phyloP scores from a whole-genome alignment of 495 filamentous ascomycete genomes.

The Durotheca rogersii region DNA sequence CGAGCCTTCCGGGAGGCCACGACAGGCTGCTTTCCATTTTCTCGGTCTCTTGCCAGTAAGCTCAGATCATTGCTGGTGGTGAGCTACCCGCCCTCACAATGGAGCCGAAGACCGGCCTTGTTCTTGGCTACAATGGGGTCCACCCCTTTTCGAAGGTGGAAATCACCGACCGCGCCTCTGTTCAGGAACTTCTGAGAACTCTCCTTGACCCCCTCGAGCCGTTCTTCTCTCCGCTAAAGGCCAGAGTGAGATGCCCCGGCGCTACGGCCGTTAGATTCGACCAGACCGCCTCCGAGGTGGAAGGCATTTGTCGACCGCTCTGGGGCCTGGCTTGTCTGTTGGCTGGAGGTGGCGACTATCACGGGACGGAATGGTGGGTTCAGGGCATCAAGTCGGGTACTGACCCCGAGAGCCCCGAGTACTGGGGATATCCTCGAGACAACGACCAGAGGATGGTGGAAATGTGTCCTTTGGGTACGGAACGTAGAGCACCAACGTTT shows the following conservation, averaged over 20 bases:
- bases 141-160: conserved; percentile 54
- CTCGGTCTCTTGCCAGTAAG: conserved; percentile 2
- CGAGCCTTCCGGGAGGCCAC: conserved; percentile 3
- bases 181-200: conserved; percentile 58
- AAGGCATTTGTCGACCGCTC: conserved; percentile 71
- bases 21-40: conserved; percentile 6
- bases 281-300: conserved; percentile 72
- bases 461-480: conserved; percentile 65
- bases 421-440: conserved; percentile 71
- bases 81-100: conserved; percentile 17
- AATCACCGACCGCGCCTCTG: conserved; percentile 50
- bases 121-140: conserved; percentile 49
- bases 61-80: not conserved
- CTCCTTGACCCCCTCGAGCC: conserved; percentile 63
- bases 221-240: conserved; percentile 61
- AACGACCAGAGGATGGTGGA: conserved; percentile 84
- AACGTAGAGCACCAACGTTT: conserved; percentile 17
- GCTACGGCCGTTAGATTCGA: conserved; percentile 69
- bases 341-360: conserved; percentile 63
- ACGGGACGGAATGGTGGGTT: conserved; percentile 62
- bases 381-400: conserved; percentile 67
- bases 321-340: conserved; percentile 72
- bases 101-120: conserved; percentile 43
- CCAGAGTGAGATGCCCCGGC: conserved; percentile 61
- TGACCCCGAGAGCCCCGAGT: conserved; percentile 64